phyloP scores from a whole-genome alignment of 2,329 filamentous ascomycete species.

The Nothophaeocryptopus gaeumannii region DNA sequence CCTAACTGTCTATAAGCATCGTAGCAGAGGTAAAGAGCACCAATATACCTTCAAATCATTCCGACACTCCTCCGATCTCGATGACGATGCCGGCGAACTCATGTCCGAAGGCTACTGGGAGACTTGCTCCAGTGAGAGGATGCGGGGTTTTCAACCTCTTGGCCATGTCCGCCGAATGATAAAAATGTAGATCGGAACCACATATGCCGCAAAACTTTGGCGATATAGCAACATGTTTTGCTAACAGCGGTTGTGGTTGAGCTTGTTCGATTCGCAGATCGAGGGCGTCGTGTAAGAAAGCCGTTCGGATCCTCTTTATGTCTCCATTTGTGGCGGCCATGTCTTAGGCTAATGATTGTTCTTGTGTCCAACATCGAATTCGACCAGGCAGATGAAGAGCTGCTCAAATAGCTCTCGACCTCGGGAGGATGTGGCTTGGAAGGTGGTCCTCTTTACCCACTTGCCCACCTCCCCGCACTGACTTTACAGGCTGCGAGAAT shows the following conservation, averaged over 20 bases:
- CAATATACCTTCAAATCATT: slow-evolving; percentile 8
- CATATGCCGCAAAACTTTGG: slow-evolving; percentile 14
- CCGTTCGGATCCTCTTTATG: slow-evolving; percentile 3
- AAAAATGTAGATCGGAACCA: slow-evolving; percentile 13
- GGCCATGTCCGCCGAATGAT: slow-evolving; percentile 3
- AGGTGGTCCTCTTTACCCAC: no score
- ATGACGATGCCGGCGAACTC: slow-evolving; percentile 11
- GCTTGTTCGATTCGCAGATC: slow-evolving; percentile 11
- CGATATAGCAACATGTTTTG: slow-evolving; percentile 7
- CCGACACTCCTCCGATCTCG: slow-evolving; percentile 7
- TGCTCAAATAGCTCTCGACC: no score
- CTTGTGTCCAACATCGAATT: no score
- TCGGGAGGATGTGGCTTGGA: no score
- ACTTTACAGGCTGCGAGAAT: no score
- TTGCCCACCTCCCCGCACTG: no score
- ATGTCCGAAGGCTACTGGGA: slow-evolving; percentile 8
- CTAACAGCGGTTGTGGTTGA: neutral
- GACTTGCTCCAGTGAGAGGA: slow-evolving; percentile 7
- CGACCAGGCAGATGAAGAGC: no score
- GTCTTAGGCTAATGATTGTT: neutral
- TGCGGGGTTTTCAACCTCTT: slow-evolving; percentile 6
- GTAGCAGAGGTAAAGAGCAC: no score
- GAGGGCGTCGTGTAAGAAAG: slow-evolving; percentile 4
- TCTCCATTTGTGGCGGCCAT: neutral
- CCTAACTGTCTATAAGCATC: neutral